Evolutionary conservation across 2,329 filamentous ascomycete genomes (phyloP).

Genomic region (Cladophialophora immunda): DNA sequence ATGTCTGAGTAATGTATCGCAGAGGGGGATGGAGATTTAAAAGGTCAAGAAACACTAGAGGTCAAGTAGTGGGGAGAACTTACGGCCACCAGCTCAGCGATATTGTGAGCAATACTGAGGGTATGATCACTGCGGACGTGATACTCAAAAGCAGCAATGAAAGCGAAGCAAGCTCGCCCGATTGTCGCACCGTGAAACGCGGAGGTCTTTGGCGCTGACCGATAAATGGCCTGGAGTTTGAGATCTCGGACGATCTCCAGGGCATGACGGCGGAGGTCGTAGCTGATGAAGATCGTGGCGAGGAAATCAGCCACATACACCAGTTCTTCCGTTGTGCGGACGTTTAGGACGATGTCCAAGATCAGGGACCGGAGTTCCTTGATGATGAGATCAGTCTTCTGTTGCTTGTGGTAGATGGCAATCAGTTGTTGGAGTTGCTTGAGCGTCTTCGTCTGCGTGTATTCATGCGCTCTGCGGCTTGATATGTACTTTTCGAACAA

Average conservation of each 20-base stretch:
- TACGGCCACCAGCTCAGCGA: slow-evolving; percentile 52
- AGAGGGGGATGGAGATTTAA: neutral
- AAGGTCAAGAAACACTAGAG: neutral
- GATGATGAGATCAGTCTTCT: slow-evolving; percentile 45
- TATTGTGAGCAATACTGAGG: slow-evolving; percentile 50
- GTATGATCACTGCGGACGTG: slow-evolving; percentile 49
- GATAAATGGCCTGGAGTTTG: slow-evolving; percentile 60
- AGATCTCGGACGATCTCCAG: slow-evolving; percentile 57
- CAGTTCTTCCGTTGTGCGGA: slow-evolving; percentile 47
- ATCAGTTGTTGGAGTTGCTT: slow-evolving; percentile 49
- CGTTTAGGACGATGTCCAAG: slow-evolving; percentile 47
- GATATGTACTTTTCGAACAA: slow-evolving; percentile 31
- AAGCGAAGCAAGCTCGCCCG: slow-evolving; percentile 51
- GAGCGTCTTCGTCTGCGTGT: slow-evolving; percentile 52
- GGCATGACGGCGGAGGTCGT: slow-evolving; percentile 53
- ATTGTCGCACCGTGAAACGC: slow-evolving; percentile 40
- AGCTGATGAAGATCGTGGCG: slow-evolving; percentile 56
- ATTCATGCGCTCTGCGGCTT: slow-evolving; percentile 47
- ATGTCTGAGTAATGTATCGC: neutral
- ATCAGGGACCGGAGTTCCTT: slow-evolving; percentile 44
- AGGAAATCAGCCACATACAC: slow-evolving; percentile 52
- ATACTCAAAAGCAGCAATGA: slow-evolving; percentile 57
- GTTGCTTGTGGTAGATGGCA: slow-evolving; percentile 47
- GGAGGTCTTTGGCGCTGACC: slow-evolving; percentile 45
- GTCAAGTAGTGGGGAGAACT: neutral